phyloP scores from a whole-genome alignment of 345 rosid species.

The Garcia nutans region DNA sequence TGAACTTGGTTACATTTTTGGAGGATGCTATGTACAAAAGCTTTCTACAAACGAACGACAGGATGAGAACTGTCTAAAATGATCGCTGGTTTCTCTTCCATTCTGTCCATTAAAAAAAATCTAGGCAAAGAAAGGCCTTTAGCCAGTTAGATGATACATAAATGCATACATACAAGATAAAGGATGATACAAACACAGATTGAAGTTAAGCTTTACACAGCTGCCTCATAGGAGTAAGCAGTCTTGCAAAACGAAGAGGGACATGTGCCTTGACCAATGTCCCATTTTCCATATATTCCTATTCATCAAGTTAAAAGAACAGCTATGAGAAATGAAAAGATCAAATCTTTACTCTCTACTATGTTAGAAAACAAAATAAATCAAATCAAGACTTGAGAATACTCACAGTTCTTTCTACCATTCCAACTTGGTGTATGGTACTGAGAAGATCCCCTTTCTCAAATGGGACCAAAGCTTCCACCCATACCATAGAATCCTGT shows the following conservation, averaged over 20 bases:
- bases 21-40: constrained; percentile 8
- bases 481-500: constrained; percentile 95
- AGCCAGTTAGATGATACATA: not conserved
- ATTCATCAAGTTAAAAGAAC: constrained; percentile 5
- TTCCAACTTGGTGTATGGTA: constrained; percentile 81
- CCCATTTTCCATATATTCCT: constrained; percentile 82
- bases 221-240: constrained; percentile 92
- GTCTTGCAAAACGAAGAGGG: no score
- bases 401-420: constrained; percentile 89
- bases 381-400: constrained; percentile 21
- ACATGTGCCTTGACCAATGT: no score
- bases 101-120: no score
- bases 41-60: not conserved
- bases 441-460: constrained; percentile 88
- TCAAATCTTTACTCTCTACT: constrained; percentile 3
- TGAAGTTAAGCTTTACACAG: constrained; percentile 42
- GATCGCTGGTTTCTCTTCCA: not conserved
- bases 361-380: constrained; percentile 4
- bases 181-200: not conserved
- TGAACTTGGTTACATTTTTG: not conserved
- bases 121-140: not conserved
- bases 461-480: constrained; percentile 90
- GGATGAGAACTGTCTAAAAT: not conserved
- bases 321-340: constrained; percentile 1
- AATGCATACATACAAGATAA: no score